Percentiles rank a stretch among this genome's conserved stretches.
Conservation (phyloP, 192 early-diverging fungal species). For the Linnemannia schmuckeri region DNA sequence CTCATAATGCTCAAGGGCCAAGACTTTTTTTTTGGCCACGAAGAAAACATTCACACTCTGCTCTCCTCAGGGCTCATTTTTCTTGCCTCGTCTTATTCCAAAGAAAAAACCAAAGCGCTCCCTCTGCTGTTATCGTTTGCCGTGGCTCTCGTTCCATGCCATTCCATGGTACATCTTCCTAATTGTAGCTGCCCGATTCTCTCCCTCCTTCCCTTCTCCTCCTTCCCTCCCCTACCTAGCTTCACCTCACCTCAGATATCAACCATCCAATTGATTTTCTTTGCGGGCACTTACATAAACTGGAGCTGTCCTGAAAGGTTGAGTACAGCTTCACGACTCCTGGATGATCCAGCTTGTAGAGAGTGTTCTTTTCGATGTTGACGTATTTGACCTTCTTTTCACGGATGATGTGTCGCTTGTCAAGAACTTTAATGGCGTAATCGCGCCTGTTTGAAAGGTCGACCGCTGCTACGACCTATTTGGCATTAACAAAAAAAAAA, state of each 20-base stretch:
- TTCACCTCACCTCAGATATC: not conserved
- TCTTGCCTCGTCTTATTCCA: not conserved
- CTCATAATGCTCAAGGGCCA: not conserved
- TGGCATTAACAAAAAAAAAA: not conserved
- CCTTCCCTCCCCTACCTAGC: not conserved
- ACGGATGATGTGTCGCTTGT: conserved; percentile 90
- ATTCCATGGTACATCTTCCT: not conserved
- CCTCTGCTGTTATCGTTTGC: not conserved
- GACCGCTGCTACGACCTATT: conserved; percentile 78
- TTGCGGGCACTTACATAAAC: conserved; percentile 73
- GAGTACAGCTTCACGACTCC: conserved; percentile 94
- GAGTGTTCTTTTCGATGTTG: conserved; percentile 92
- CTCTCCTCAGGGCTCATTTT: not conserved
- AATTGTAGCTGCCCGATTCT: not conserved
- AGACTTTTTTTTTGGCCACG: not conserved
- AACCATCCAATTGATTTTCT: not conserved
- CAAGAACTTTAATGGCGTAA: conserved; percentile 93
- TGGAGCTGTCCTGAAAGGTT: conserved; percentile 93
- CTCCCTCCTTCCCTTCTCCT: not conserved
- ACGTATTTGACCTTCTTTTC: conserved; percentile 98
- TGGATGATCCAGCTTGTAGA: conserved; percentile 89
- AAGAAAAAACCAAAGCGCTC: not conserved
- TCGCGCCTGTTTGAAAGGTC: conserved; percentile 77
- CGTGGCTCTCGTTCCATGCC: not conserved
- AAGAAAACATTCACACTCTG: not conserved